Evolutionary conservation across 2,329 filamentous ascomycete genomes (phyloP).

Genomic region (Corinectria fuckeliana): DNA sequence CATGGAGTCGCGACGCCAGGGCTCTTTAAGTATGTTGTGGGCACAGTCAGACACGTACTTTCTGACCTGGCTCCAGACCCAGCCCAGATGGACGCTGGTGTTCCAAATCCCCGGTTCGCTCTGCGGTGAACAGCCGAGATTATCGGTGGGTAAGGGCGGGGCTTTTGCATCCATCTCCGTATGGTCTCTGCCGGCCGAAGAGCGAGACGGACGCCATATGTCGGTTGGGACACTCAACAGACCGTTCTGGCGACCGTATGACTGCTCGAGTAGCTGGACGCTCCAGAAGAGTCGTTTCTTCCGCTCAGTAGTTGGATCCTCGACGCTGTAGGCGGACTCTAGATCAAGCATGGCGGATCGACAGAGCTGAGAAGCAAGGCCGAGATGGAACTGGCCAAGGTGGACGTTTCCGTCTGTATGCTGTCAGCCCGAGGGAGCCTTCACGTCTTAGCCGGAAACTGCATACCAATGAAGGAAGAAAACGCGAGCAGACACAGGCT

Average conservation of each 20-base stretch:
- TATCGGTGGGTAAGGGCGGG: conserved; percentile 52
- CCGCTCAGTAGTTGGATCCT: conserved; percentile 47
- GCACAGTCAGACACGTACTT: conserved; percentile 57
- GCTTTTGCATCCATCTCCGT: conserved; percentile 42
- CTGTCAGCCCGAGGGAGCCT: conserved; percentile 7
- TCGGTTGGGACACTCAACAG: conserved; percentile 51
- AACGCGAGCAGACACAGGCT: conserved; percentile 58
- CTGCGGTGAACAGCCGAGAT: conserved; percentile 49
- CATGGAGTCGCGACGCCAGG: conserved; percentile 59
- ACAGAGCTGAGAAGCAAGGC: conserved; percentile 57
- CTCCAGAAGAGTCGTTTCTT: conserved; percentile 61
- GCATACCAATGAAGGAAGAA: conserved; percentile 55
- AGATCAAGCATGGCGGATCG: conserved; percentile 57
- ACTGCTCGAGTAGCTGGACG: conserved; percentile 56
- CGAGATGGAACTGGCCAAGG: conserved; percentile 57
- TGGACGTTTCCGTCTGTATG: conserved; percentile 54
- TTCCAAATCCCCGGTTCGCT: conserved; percentile 58
- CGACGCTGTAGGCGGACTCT: conserved; percentile 45
- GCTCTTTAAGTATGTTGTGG: conserved; percentile 54
- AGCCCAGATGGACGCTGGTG: conserved; percentile 54
- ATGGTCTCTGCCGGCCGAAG: conserved; percentile 31
- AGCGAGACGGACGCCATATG: conserved; percentile 47
- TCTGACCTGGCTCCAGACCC: conserved; percentile 57
- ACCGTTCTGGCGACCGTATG: conserved; percentile 54
- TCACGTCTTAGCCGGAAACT: not conserved